Conservation (phyloP, 805 yeast genomes). For the Cyberlindnera amylophila region DNA sequence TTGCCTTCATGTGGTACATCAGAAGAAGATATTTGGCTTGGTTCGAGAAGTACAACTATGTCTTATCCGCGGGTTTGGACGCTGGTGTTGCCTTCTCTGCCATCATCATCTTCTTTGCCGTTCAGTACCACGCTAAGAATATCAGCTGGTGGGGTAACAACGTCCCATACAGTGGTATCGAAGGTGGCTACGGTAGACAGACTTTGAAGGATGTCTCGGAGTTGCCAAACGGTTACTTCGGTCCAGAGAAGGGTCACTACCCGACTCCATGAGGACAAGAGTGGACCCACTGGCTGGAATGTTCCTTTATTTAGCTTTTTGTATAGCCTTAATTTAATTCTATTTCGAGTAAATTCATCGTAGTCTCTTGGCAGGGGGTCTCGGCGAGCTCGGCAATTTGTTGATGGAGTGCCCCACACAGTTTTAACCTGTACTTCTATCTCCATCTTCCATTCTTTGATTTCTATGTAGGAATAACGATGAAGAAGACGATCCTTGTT, state of each 20-base stretch:
- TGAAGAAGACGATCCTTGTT: constrained; percentile 1
- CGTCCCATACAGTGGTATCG: constrained; percentile 35
- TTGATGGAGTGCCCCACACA: too few relatives aligned
- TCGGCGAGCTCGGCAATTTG: too few relatives aligned
- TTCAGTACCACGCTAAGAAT: constrained; percentile 38
- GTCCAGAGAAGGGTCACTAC: constrained; percentile 18
- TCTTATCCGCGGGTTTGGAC: constrained; percentile 35
- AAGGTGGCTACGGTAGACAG: constrained; percentile 30
- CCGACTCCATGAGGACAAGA: constrained; percentile 6
- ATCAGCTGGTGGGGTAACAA: constrained; percentile 67
- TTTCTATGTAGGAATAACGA: neutral
- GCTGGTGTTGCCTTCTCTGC: constrained; percentile 28
- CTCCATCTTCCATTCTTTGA: neutral
- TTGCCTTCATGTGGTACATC: constrained; percentile 43
- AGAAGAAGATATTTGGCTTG: constrained; percentile 39
- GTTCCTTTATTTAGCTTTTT: too few relatives aligned
- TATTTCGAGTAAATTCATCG: too few relatives aligned
- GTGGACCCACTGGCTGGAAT: too few relatives aligned
- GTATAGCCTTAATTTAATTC: too few relatives aligned
- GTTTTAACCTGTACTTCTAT: neutral
- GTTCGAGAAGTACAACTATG: constrained; percentile 51
- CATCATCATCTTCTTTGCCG: constrained; percentile 24
- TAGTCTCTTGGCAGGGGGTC: too few relatives aligned
- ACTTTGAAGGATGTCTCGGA: constrained; percentile 11
- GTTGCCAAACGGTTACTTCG: constrained; percentile 19